Evolutionary conservation across 2,329 filamentous ascomycete species (phyloP), one percentile per base, ranked within the genome.

Genomic region (Aciculosporium take): DNA sequence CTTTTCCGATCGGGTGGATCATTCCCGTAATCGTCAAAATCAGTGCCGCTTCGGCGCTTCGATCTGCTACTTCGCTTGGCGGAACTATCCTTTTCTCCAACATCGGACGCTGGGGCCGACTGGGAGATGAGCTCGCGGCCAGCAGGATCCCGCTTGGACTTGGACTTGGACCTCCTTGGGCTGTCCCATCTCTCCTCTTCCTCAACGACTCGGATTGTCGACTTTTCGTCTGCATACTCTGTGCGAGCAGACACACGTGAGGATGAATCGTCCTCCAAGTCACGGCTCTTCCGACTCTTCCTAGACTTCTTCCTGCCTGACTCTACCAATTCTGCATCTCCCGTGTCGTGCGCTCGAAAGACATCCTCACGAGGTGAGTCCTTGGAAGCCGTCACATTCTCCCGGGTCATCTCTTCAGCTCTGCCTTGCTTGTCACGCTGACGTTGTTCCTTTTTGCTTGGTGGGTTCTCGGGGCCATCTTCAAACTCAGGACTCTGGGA

Each of bases 341-440:
- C 50, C 9, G 39, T 38, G 7, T 56, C 53, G 6, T 44, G 46
- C 24, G 44, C 33, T 33, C 56, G 47, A 13, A 46, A 29, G 25
- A 49, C 43, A 20, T 45, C 42, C 20, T 47, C 44, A 30, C 39
- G 28, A 27, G 48, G 28, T 10, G 47, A 42, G 7, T 52, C 49
- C 17, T 55, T 50, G 20, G 56, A 51, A 20, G 54, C 52, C 6
- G 53, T 49, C 12, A 10, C n/a, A 21, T 29, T 28, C 5, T 17
- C 34, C 13, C 57, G 45, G 20, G 54, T 52, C 4, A 50, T 46
- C 13, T 54, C 50, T 36, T 52, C 40, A 25, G 27, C 35, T 31
- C 30, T 51, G 4, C 47, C 48, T n/a, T 53, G 47, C 55, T 53
- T 66, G 44, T 67, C 69, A 41, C 63, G 67, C 53, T 64, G 69